These are phyloP conservation scores for Incumbomyces delicatus DNA, from an alignment of 2,329 filamentous ascomycete genomes.

Conservation along the genomic window DNA sequence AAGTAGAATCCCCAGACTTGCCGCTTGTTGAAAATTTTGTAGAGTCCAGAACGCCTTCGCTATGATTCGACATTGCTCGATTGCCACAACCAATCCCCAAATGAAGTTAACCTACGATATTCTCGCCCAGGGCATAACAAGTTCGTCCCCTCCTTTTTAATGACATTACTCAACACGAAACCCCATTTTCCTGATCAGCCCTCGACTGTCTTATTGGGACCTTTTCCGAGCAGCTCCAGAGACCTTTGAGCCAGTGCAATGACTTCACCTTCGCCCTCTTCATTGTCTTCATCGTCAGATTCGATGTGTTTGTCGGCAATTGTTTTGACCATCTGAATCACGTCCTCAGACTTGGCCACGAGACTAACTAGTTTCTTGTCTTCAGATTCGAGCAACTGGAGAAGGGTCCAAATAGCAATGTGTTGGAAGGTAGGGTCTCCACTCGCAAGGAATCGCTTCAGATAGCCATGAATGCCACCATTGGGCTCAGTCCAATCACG, in stretches of 20 bases:
- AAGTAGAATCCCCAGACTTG: not conserved
- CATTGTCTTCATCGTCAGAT: conserved; percentile 73
- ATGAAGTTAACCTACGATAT: not conserved
- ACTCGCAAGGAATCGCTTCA: conserved; percentile 83
- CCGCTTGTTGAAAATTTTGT: not conserved
- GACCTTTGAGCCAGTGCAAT: conserved; percentile 84
- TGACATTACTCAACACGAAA: conserved; percentile 2
- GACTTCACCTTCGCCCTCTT: conserved; percentile 87
- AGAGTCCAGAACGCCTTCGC: conserved; percentile 6
- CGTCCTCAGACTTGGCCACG: conserved; percentile 81
- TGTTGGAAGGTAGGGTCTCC: conserved; percentile 97
- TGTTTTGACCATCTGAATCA: conserved; percentile 81
- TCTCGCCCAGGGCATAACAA: not conserved
- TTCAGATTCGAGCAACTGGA: conserved; percentile 91
- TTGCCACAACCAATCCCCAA: not conserved
- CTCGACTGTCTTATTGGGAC: conserved; percentile 67
- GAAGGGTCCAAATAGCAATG: conserved; percentile 94
- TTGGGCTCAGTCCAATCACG: conserved; percentile 87
- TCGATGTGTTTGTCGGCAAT: conserved; percentile 87
- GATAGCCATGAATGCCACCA: conserved; percentile 90
- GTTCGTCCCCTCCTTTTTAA: not conserved
- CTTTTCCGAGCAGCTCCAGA: conserved; percentile 73
- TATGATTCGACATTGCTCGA: conserved; percentile 1
- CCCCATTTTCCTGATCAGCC: conserved; percentile 37
- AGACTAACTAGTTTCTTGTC: conserved; percentile 79